These are phyloP conservation scores for Aphanomyces stellatus DNA, from an alignment of 352 stramenopile species.

Conservation along the genomic window DNA sequence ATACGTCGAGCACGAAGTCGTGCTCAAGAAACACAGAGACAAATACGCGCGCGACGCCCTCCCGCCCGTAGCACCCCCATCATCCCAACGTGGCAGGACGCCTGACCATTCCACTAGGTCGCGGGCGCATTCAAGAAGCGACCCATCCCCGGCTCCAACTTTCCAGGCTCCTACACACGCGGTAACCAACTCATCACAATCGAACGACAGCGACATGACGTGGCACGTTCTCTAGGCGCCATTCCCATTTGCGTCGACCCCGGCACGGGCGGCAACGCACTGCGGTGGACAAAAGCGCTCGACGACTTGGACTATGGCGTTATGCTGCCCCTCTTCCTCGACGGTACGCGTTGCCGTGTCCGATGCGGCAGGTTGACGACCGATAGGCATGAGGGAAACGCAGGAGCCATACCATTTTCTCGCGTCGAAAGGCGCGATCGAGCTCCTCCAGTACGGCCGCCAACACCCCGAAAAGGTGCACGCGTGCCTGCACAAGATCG, in stretches of 20 bases:
- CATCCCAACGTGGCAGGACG: neutral
- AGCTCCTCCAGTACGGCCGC: conserved; percentile 71
- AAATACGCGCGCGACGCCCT: conserved; percentile 2
- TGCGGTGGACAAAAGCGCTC: conserved; percentile 27
- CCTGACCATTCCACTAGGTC: neutral
- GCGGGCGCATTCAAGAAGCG: conserved; percentile 20
- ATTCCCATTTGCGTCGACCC: conserved; percentile 16
- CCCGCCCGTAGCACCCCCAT: neutral
- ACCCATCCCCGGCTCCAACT: conserved; percentile 9
- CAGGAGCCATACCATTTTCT: conserved; percentile 71
- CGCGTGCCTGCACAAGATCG: conserved; percentile 52
- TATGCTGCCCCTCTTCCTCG: conserved; percentile 87
- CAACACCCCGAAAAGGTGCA: conserved; percentile 39
- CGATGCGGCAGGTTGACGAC: neutral
- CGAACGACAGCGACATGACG: neutral
- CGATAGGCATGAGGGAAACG: conserved; percentile 51
- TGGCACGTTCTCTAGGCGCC: neutral
- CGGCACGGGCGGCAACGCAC: conserved; percentile 11
- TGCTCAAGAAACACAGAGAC: conserved; percentile 12
- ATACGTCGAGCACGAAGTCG: conserved; percentile 16
- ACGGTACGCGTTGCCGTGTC: conserved; percentile 30
- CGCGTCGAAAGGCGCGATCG: conserved; percentile 62
- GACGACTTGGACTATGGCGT: conserved; percentile 68
- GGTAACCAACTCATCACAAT: neutral
- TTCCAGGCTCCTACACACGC: conserved; percentile 17